Conservation (phyloP, 2,329 filamentous ascomycete genomes). For the Colletotrichum acutatum region DNA sequence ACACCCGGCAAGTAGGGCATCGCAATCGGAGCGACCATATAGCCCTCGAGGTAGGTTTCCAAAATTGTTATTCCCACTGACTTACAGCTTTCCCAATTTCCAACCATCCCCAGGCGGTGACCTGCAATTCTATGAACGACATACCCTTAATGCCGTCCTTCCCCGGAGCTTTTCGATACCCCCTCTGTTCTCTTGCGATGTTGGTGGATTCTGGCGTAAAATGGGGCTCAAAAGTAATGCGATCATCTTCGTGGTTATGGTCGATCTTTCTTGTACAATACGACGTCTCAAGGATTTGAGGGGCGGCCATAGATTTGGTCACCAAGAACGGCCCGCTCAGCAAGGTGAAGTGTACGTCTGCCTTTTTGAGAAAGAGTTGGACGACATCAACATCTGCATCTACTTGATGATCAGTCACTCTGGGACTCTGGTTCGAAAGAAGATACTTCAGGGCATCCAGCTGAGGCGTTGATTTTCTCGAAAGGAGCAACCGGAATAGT, state of each 20-base stretch:
- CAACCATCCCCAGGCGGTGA: background rate
- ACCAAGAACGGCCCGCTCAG: background rate
- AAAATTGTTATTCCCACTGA: constrained; percentile 25
- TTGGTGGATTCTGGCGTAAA: constrained; percentile 33
- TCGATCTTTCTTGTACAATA: constrained; percentile 26
- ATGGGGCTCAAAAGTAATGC: constrained; percentile 9
- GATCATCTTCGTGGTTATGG: background rate
- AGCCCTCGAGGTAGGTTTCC: constrained; percentile 29
- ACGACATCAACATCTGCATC: background rate
- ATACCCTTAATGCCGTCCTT: background rate
- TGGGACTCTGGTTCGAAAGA: background rate
- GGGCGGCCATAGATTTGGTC: background rate
- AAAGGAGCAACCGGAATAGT: background rate
- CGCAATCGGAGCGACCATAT: background rate
- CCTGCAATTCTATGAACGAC: constrained; percentile 1
- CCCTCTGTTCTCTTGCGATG: constrained; percentile 27
- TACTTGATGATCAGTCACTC: background rate
- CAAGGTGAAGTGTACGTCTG: constrained; percentile 6
- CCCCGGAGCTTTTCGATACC: constrained; percentile 29
- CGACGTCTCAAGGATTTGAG: background rate
- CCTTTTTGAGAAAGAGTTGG: background rate
- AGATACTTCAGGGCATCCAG: background rate
- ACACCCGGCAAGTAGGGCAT: background rate
- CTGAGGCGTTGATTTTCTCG: background rate
- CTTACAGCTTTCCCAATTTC: constrained; percentile 15